These are phyloP conservation scores for Diaporthe sp. DNA, from an alignment of 2,329 filamentous ascomycete species.

Conservation along the genomic window DNA sequence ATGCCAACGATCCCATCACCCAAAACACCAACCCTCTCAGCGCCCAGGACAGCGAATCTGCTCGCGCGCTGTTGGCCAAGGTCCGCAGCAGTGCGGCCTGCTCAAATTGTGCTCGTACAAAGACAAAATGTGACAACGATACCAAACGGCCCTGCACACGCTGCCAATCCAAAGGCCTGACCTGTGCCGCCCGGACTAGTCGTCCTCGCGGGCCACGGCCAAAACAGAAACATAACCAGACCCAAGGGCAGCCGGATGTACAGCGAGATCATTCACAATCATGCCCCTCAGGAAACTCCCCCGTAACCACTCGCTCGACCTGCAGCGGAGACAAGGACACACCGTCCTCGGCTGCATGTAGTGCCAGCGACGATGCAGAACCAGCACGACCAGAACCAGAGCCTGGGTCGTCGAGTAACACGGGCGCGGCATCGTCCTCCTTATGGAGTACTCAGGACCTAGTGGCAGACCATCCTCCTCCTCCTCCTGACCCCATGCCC, in stretches of 20 bases:
- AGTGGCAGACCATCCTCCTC: background rate
- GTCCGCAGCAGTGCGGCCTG: background rate
- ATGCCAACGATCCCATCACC: background rate
- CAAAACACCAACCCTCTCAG: background rate
- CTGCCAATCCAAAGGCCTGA: background rate
- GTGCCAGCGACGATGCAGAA: background rate
- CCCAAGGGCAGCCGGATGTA: background rate
- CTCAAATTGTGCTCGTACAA: background rate
- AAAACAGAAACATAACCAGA: background rate
- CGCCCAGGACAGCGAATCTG: background rate
- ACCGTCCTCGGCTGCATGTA: background rate
- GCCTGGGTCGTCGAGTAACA: background rate
- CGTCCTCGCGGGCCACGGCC: background rate
- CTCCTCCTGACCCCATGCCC: background rate
- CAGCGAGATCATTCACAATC: background rate
- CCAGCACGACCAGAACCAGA: background rate
- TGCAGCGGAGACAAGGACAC: background rate
- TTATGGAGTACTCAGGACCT: background rate
- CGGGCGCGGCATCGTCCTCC: background rate
- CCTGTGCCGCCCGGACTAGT: background rate
- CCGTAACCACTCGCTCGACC: background rate
- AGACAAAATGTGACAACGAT: constrained; percentile 6
- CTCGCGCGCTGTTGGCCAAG: background rate
- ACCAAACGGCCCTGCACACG: background rate
- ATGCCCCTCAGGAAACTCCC: background rate